Evolutionary conservation across 305 asterid genomes (phyloP), one percentile per base, ranked within the genome.

Genomic region (Fraxinus ornus): DNA sequence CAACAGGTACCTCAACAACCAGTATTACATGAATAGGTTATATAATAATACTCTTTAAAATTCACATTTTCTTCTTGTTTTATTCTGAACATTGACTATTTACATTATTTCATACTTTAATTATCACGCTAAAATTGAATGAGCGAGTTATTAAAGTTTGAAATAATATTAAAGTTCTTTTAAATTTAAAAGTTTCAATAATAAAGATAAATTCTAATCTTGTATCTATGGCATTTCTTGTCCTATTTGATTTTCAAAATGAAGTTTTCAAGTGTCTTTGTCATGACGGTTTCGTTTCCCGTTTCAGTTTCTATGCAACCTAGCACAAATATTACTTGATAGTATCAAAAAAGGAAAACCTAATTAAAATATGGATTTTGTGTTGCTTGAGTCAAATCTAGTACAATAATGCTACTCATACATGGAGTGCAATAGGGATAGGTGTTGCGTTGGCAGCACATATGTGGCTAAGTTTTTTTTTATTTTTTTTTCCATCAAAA

Each of bases 1-100:
- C 98, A 93, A 90, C 98, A 95, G 99, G 99, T 41, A 41, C 15
- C 52, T 52, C 64, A 17, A 52, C 64, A 17, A 52, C 64, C 64
- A 17, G 17, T 52, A 78, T 52, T 17, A 52, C 64, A 52, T 5
- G 8, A 22, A 17, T 17, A 52, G 8, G 5, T 52, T 15, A 47
- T 47, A 49, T 49, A 15, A 15, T 15, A 49, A 15, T 49, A 3
- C 60, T 49, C 60, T 13, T 7, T 3, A 17, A 52, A 52, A 52
- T n/a, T 5, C 64, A n/a, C 9, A 17, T 5, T 52, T 49, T 52
- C 64, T 52, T 52, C 64, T n/a, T 0, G 62, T 17, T 52, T 52
- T 8, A 17, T 5, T 26, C 52, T 44, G 15, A 44, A 47, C 19
- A 3, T 47, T 47, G 13, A 12, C 52, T 10, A 2, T 41, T 41